Evolutionary conservation across 2,329 filamentous ascomycete genomes (phyloP).

Genomic region (Emydomyces testavorans): DNA sequence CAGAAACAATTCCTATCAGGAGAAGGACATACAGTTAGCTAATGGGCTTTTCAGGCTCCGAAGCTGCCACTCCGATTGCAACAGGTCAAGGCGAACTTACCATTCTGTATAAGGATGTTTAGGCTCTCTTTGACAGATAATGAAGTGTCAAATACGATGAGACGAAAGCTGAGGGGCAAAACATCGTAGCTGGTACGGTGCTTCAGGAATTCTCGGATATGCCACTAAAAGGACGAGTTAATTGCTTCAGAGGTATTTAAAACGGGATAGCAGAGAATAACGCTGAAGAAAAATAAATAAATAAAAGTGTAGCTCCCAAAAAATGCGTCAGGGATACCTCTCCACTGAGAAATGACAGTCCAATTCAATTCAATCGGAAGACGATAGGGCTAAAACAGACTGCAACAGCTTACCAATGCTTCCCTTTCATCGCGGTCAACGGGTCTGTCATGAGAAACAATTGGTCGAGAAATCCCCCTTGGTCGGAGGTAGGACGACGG

Average conservation of each 20-base stretch:
- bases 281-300: constrained; percentile 8
- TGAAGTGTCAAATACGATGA: constrained; percentile 90
- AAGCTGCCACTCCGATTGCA: constrained; percentile 4
- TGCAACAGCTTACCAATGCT: constrained; percentile 35
- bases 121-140: constrained; percentile 94
- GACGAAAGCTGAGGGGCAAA: constrained; percentile 83
- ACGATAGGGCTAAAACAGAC: not conserved
- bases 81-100: constrained; percentile 37
- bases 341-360: too few relatives aligned
- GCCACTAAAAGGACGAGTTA: constrained; percentile 47
- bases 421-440: constrained; percentile 41
- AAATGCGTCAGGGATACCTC: too few relatives aligned
- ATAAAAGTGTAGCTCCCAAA: too few relatives aligned
- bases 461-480: constrained; percentile 30
- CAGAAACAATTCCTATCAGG: constrained; percentile 78
- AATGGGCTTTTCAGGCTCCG: constrained; percentile 12
- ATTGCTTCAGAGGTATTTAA: constrained; percentile 15
- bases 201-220: constrained; percentile 90
- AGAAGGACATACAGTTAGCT: constrained; percentile 15
- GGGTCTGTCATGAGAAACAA: constrained; percentile 35
- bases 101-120: constrained; percentile 90
- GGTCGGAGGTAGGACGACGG: constrained; percentile 39
- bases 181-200: constrained; percentile 97
- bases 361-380: not conserved
- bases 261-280: constrained; percentile 21